Evolutionary conservation across 2,329 filamentous ascomycete species (phyloP).

Genomic region (Botrytis pseudocinerea): DNA sequence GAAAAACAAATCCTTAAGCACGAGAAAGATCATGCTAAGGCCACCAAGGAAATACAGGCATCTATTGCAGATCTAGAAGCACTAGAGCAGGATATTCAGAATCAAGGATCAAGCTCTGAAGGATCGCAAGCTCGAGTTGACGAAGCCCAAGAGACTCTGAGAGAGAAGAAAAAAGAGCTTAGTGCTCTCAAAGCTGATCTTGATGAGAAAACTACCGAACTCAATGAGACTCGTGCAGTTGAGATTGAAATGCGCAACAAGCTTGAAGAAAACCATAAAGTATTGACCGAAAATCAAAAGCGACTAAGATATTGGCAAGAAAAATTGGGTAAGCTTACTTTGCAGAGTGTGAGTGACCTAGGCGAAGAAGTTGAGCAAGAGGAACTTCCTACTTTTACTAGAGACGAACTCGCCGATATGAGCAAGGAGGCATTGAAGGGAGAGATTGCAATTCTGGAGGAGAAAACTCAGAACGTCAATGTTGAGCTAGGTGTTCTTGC

Average conservation of each 20-base stretch:
- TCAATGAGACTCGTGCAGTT: constrained; percentile 83
- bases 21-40: constrained; percentile 77
- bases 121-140: constrained; percentile 73
- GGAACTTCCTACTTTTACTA: constrained; percentile 75
- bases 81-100: constrained; percentile 75
- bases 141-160: constrained; percentile 76
- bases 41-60: constrained; percentile 74
- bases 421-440: constrained; percentile 65
- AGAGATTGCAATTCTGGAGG: constrained; percentile 65
- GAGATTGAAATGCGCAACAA: constrained; percentile 99
- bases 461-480: constrained; percentile 78
- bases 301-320: constrained; percentile 84
- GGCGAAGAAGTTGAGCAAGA: constrained; percentile 55
- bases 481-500: constrained; percentile 87
- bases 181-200: constrained; percentile 78
- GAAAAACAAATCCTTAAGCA: constrained; percentile 90
- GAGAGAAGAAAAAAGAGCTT: constrained; percentile 78
- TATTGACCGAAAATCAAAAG: constrained; percentile 81
- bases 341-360: constrained; percentile 79
- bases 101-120: constrained; percentile 74
- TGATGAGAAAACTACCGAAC: constrained; percentile 79
- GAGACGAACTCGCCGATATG: constrained; percentile 67
- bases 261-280: constrained; percentile 93
- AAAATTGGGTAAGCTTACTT: constrained; percentile 77
- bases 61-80: constrained; percentile 72